Evolutionary conservation across 2,329 filamentous ascomycete species (phyloP), one percentile per base, ranked within the genome.

Genomic region (Incumbomyces delicatus): DNA sequence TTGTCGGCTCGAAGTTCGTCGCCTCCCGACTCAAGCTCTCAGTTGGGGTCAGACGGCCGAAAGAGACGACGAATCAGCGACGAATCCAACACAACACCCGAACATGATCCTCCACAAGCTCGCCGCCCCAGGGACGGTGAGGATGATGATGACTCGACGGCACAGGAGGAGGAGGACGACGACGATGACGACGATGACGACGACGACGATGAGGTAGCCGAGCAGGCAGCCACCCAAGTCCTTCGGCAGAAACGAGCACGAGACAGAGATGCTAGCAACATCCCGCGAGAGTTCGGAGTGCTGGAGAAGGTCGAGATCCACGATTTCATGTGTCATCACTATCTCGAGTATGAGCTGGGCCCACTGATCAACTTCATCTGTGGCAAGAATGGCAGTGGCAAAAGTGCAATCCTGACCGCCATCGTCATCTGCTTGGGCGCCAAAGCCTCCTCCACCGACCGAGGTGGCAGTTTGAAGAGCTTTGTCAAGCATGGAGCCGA

Each of bases 341-440:
- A 83, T 46, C 75, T 96, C 14, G 79, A 83, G 36, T 85, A 94
- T 50, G 77, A 84, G 47, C 73, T 98, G n/a, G 92, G 92, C 0
- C 92, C 92, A 0, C 71, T 95, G 32, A 94, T 98, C 64, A 98
- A 98, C 66, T 98, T 98, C 66, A 89, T 98, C 51, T 89, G 95
- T 46, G 92, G 92, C 13, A 88, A 95, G 64, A 98, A 98, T 61
- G 92, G 92, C 29, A 96, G 90, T 61, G 92, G 92, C 31, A 98
- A 98, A 70, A 98, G 92, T 63, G 92, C 92, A 2, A 84, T 96
- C 12, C 70, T 98, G 22, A 96, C 92, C 0, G 92, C 88, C 3
- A 78, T 98, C 53, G 95, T 88, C 0, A 74, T 98, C 30, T 96
- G 92, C 60, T 73, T 98, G n/a, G 92, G 92, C 50, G 90, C 86